Base-by-base conservation (phyloP, 495 filamentous ascomycete species). In the Recurvomyces mirabilis region DNA sequence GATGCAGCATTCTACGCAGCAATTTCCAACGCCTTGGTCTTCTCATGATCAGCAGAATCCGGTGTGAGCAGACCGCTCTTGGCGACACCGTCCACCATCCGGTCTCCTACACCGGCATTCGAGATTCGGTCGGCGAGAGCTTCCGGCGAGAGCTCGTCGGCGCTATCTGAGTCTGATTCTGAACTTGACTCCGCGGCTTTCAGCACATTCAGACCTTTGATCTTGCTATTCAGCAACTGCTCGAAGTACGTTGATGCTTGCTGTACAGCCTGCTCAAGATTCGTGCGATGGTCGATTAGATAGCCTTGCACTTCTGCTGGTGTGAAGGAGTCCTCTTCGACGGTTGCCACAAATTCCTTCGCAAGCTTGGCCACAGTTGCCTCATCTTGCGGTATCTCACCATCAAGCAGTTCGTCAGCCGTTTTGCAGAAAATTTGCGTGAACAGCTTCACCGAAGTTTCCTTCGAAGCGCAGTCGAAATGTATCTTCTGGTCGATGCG, bases 271-370 rank as follows among this genome's bases (percentile, higher is more conserved):
- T 6, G n/a, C 24, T 7, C 38, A 3, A 24, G 22, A 29, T 41
- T 24, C 38, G 38, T 17, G 13, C 38, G 38, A 24, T 41, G 13
- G 6, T 41, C 11, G 4, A 41, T n/a, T 5, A 84, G 61, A 49
- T 70, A 81, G 0, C 71, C 75, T 55, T 84, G 79, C 14, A 85
- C 59, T 44, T 82, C 74, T 9, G 79, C 79, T 11, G 79, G 78
- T 0, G 77, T 79, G 44, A 82, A 75, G n/a, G 62, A 63, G 19
- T 66, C 50, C 3, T 70, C 64, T 0, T 76, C 77, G 15, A 81
- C 60, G 5, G 62, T 52, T 4, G 53, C 51, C 14, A 68, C 62
- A 42, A 81, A 83, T 12, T 66, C 57, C 4, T 60, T 46, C 2
- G 75, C 71, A 31, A 77, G 60, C 2, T 56, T 41, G 26, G 56